A percentile compares a stretch with the other conserved stretches of the same genome.
Conservation (phyloP, 345 rosid species). For the Eucalyptus sp. region DNA sequence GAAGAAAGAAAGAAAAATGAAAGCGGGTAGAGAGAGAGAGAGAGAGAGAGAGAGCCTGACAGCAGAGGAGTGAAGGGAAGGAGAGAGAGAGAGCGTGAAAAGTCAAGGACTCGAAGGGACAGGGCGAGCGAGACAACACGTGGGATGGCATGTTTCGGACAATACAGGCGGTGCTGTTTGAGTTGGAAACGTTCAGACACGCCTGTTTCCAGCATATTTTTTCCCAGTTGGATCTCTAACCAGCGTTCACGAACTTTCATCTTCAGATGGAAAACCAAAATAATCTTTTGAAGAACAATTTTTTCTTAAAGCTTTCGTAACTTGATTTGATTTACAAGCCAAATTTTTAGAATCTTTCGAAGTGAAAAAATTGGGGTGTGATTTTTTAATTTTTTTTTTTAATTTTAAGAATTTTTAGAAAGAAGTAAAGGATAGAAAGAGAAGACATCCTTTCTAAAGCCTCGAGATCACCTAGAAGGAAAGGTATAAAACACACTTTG, state of each 20-base stretch:
- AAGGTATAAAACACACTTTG: background rate
- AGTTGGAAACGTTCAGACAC: background rate
- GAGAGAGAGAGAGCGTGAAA: background rate
- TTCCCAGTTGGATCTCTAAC: background rate
- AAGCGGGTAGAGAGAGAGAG: background rate
- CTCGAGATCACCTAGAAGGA: background rate
- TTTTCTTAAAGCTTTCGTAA: background rate
- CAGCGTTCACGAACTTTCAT: background rate
- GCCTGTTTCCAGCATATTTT: background rate
- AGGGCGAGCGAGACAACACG: background rate
- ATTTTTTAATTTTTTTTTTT: background rate
- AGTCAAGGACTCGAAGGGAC: background rate
- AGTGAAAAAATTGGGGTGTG: background rate
- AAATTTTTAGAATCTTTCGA: background rate
- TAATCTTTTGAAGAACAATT: background rate
- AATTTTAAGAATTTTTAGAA: background rate
- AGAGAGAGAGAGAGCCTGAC: background rate
- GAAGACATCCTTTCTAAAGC: background rate
- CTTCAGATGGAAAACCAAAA: background rate
- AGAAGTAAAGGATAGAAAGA: background rate
- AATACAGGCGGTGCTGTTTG: background rate
- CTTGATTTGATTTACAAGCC: background rate
- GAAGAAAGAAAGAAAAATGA: background rate
- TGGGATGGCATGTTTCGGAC: background rate
- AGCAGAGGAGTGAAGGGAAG: background rate